Evolutionary conservation across 805 yeast genomes (phyloP), one percentile per base, ranked within the genome.

Genomic region (Candida berthetii): DNA sequence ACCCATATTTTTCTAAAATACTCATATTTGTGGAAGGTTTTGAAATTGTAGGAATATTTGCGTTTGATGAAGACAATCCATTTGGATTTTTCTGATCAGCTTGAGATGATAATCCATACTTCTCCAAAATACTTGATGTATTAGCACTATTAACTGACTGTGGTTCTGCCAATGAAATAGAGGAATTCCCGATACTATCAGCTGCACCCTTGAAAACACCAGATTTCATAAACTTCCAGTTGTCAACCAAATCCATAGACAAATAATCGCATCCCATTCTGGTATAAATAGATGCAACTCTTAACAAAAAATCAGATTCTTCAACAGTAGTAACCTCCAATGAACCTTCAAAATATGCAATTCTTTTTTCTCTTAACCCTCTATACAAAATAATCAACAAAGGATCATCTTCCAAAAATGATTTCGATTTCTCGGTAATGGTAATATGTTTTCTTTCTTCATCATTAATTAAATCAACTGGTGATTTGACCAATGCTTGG

Each of bases 211-310:
- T 52, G 25, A 43, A 20, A 4, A 45, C 43, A 4, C 45, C 52
- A n/a, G 39, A 13, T 35, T 48, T 55, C 10, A 64, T 47, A 54
- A 88, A 89, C 25, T 64, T 63, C 96, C 96, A 90, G 45, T 75
- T 77, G 37, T 67, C 68, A 2, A 83, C 66, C 36, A 89, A 58
- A 39, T 78, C 71, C 19, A 85, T 55, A 0, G 89, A 80, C 34
- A 91, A 59, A 45, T 80, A 76, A 52, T 90, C 95, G 62, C 98
- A 90, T 0, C 98, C 98, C 96, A 90, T 87, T 43, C 95, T 69
- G 14, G 78, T 71, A 53, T 88, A 85, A 46, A 88, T 82, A 31
- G 72, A 65, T 7, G 85, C 71, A 7, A 82, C 82, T 47, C 80
- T 76, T 11, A 76, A 53, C 14, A 89, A 72, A 52, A 82, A 80